A percentile compares a stretch with the other conserved stretches of the same genome.
Conservation (phyloP, 352 stramenopile species). For the Phytophthora macrochlamydospora region DNA sequence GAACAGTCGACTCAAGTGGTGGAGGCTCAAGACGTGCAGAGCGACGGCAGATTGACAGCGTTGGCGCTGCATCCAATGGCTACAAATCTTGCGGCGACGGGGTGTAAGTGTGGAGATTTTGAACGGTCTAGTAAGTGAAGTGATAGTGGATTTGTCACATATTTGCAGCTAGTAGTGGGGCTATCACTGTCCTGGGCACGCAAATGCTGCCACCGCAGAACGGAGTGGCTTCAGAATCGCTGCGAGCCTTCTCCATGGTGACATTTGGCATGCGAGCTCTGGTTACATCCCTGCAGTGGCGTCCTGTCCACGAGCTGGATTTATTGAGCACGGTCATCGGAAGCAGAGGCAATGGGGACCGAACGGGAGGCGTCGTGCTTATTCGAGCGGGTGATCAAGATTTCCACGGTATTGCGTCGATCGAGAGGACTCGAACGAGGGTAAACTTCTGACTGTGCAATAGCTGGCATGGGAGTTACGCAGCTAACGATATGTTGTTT, state of each 20-base stretch:
- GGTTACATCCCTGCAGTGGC: conserved; percentile 40
- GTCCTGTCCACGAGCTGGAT: conserved; percentile 31
- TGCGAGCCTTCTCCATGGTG: conserved; percentile 11
- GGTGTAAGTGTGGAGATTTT: conserved; percentile 23
- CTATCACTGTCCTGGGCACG: conserved; percentile 26
- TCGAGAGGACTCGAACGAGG: conserved; percentile 13
- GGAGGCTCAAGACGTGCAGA: conserved; percentile 22
- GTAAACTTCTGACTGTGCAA: conserved; percentile 4
- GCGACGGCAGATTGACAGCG: conserved; percentile 32
- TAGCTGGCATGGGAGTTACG: neutral
- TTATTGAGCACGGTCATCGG: conserved; percentile 23
- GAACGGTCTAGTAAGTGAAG: neutral
- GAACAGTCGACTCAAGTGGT: conserved; percentile 34
- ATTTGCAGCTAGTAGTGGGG: conserved; percentile 29
- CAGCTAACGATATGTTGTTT: no score
- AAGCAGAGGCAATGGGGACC: conserved; percentile 5
- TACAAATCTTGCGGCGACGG: conserved; percentile 41
- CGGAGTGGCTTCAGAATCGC: conserved; percentile 7
- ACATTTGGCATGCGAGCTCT: conserved; percentile 15
- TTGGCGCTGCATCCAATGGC: conserved; percentile 31
- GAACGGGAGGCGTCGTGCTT: conserved; percentile 7
- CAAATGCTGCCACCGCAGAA: neutral
- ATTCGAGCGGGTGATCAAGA: conserved; percentile 18
- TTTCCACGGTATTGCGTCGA: neutral
- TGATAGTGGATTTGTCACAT: neutral